phyloP scores from a whole-genome alignment of 139 green algal species.

The Mychonastes homosphaera region DNA sequence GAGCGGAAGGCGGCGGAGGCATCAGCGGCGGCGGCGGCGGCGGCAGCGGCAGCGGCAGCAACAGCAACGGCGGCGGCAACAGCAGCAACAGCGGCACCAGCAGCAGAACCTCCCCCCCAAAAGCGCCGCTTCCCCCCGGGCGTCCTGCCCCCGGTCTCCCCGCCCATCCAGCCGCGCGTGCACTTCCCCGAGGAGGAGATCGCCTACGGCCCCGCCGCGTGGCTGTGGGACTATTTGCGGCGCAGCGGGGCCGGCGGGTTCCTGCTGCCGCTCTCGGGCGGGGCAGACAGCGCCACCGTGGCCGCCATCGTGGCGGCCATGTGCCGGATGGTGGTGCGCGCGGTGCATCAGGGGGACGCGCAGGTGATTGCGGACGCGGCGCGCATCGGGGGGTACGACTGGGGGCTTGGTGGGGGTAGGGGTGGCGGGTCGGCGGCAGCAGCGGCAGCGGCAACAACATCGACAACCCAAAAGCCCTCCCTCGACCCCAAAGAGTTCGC shows the following conservation, averaged over 20 bases:
- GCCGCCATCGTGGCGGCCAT: conserved; percentile 92
- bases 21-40: conserved; percentile 7
- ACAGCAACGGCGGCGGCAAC: neutral
- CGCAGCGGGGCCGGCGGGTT: conserved; percentile 74
- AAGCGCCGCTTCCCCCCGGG: neutral
- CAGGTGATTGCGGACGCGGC: conserved; percentile 54
- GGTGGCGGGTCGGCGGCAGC: too few relatives aligned
- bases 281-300: conserved; percentile 68
- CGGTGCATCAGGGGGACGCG: conserved; percentile 45
- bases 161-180: neutral
- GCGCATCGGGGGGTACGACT: conserved; percentile 51
- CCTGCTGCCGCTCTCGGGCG: conserved; percentile 82
- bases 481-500: conserved; percentile 49
- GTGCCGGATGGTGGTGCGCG: conserved; percentile 73
- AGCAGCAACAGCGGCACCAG: neutral
- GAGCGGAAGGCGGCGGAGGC: neutral
- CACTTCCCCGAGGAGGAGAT: conserved; percentile 84
- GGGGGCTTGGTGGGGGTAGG: too few relatives aligned
- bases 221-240: conserved; percentile 95
- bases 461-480: conserved; percentile 7
- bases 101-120: neutral
- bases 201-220: conserved; percentile 82
- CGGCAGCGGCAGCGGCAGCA: neutral
- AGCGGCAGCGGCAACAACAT: conserved; percentile 29
- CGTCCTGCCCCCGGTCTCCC: conserved; percentile 1